These are phyloP conservation scores for Ormosia emarginata DNA, from an alignment of 306 rosid species.

Conservation along the genomic window DNA sequence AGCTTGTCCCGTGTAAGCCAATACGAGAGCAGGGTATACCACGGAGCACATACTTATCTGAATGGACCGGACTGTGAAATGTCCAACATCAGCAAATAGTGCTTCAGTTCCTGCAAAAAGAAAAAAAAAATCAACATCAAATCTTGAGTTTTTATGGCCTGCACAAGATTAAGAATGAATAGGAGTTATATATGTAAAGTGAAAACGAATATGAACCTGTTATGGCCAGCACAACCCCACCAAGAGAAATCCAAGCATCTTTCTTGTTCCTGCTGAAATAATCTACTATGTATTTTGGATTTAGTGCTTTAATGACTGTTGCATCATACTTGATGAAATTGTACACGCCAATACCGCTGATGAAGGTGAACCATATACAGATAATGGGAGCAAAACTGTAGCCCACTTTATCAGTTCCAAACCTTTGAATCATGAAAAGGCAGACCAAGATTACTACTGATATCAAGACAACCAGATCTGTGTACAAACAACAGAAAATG, in stretches of 20 bases:
- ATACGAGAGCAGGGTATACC: constrained; percentile 64
- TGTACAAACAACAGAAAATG: background rate
- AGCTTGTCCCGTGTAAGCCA: constrained; percentile 77
- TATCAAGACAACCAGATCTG: constrained; percentile 56
- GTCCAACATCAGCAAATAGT: constrained; percentile 83
- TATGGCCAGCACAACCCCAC: constrained; percentile 61
- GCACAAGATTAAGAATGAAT: background rate
- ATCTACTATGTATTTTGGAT: constrained; percentile 57
- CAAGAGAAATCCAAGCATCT: constrained; percentile 87
- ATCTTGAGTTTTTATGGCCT: background rate
- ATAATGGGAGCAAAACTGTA: constrained; percentile 78
- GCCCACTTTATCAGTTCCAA: constrained; percentile 85
- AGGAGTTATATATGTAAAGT: background rate
- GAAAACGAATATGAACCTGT: constrained; percentile 37
- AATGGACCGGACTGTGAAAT: constrained; percentile 64
- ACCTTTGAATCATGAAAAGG: constrained; percentile 66
- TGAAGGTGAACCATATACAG: constrained; percentile 60
- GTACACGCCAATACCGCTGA: constrained; percentile 57
- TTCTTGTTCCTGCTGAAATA: constrained; percentile 63
- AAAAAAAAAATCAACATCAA: background rate
- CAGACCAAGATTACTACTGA: constrained; percentile 53
- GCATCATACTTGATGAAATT: constrained; percentile 68
- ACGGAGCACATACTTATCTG: constrained; percentile 75
- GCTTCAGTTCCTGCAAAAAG: constrained; percentile 68
- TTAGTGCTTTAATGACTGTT: constrained; percentile 54